These are phyloP conservation scores for Artomyces pyxidatus DNA, from an alignment of 768 basidiomycete species.

Conservation along the genomic window DNA sequence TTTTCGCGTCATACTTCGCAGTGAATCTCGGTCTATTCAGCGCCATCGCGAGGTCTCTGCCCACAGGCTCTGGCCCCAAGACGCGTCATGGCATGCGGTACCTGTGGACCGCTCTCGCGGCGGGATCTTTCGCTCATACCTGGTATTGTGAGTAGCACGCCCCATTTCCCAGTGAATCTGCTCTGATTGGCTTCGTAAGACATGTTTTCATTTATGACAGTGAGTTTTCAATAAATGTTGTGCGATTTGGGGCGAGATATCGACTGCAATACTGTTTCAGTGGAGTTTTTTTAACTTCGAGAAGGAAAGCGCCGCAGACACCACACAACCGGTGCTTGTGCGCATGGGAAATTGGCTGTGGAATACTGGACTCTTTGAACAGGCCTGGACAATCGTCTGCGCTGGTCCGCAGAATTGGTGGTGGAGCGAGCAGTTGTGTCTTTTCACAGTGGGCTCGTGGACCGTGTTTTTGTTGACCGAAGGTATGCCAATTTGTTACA, in stretches of 20 bases:
- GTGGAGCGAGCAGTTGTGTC: constrained; percentile 61
- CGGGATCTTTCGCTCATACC: constrained; percentile 33
- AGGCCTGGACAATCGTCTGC: constrained; percentile 39
- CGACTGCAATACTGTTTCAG: no score
- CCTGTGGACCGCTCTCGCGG: no score
- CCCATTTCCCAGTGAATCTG: background rate
- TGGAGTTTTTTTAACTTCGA: constrained; percentile 51
- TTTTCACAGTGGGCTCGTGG: constrained; percentile 52
- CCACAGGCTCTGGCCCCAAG: constrained; percentile 10
- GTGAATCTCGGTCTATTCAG: constrained; percentile 24
- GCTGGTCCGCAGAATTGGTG: constrained; percentile 47
- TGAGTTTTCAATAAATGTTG: constrained; percentile 22
- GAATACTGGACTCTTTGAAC: constrained; percentile 49
- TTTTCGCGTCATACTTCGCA: constrained; percentile 29
- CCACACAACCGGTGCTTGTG: constrained; percentile 10
- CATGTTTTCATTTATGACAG: constrained; percentile 39
- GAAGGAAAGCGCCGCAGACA: background rate
- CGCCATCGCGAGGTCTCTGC: constrained; percentile 19
- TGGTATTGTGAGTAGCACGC: constrained; percentile 39
- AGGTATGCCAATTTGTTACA: constrained; percentile 29
- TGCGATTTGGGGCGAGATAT: no score
- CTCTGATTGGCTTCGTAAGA: constrained; percentile 21
- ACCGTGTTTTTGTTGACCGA: constrained; percentile 42
- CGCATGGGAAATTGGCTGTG: constrained; percentile 47
- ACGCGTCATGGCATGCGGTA: no score